These are phyloP conservation scores for Microstegium vimineum DNA, from an alignment of 176 grass and related monocot species.

Conservation along the genomic window DNA sequence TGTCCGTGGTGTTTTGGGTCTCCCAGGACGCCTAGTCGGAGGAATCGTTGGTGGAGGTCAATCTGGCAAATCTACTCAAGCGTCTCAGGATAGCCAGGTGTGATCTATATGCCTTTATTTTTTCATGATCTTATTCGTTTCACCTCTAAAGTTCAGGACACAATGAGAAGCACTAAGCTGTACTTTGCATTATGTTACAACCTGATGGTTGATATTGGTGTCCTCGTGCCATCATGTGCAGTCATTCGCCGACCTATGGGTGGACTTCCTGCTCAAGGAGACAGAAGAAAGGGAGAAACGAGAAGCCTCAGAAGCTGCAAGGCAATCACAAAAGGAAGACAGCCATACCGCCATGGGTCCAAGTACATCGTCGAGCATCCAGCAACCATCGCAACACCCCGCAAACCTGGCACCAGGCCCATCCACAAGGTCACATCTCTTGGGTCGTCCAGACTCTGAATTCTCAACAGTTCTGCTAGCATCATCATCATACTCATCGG, in stretches of 20 bases:
- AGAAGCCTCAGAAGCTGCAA: conserved; percentile 49
- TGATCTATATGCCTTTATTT: conserved; percentile 1
- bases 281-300: conserved; percentile 93
- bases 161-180: background rate
- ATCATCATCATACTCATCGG: conserved; percentile 15
- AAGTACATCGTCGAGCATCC: background rate
- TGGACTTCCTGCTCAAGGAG: conserved; percentile 97
- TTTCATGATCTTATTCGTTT: background rate
- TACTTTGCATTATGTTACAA: background rate
- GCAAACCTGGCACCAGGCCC: conserved; percentile 30
- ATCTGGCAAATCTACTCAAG: conserved; percentile 40
- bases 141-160: background rate
- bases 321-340: conserved; percentile 25
- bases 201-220: background rate
- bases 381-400: background rate
- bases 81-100: conserved; percentile 66
- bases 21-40: conserved; percentile 78
- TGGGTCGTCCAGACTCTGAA: conserved; percentile 30
- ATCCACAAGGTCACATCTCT: conserved; percentile 25
- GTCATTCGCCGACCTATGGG: conserved; percentile 91
- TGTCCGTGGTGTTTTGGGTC: conserved; percentile 79
- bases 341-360: background rate
- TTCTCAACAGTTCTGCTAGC: conserved; percentile 42
- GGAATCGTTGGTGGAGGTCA: conserved; percentile 61
- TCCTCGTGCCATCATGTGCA: conserved; percentile 27